Base-by-base conservation (phyloP, 2,329 filamentous ascomycete genomes). In the Colletotrichum shisoi region DNA sequence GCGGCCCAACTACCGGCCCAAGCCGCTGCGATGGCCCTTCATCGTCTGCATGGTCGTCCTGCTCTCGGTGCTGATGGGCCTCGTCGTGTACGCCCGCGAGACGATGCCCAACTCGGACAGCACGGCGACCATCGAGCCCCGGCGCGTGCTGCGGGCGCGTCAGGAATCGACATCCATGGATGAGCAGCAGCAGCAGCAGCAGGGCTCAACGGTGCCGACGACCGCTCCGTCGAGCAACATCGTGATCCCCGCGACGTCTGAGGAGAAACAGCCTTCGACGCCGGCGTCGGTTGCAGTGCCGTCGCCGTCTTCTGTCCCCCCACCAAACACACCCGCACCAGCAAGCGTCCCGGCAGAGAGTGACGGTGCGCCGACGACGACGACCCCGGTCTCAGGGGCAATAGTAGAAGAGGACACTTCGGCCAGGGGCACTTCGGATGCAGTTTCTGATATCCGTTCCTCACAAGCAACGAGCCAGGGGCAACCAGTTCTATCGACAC, bases 11-110 rank as follows among this genome's bases (percentile, higher is more conserved):
- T 77, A 78, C 69, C 73, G 73, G 59, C 76, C 76, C 1, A 74
- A 70, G 54, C 70, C 76, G 19, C 63, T 78, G 59, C 71, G 71
- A 66, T 77, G 76, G 76, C 75, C 74, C 3, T 78, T 78, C 52
- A 72, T 78, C 52, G 44, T 61, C 1, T 21, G 40, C 39, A 63
- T 74, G 53, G 73, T 76, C 21, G 37, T 70, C 1, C 21, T 77
- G 3, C 63, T 78, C 15, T 62, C 70, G 4, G 54, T 70, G 3
- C 69, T 73, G 40, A 75, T 78, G 37, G 71, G 42, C 3, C 37
- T 78, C 51, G 68, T 78, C 17, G 69, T 74, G 37, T 74, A 73
- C 44, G 75, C 74, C 5, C 60, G 73, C 11, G 69, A 71, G 52
- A 67, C 68, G 15, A 73, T 77, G 76, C 75, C 75, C 4, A 53